A percentile compares a stretch with the other conserved stretches of the same genome.
Evolutionary conservation across 2,329 filamentous ascomycete species (phyloP).

Genomic region (Pyricularia pennisetigena): DNA sequence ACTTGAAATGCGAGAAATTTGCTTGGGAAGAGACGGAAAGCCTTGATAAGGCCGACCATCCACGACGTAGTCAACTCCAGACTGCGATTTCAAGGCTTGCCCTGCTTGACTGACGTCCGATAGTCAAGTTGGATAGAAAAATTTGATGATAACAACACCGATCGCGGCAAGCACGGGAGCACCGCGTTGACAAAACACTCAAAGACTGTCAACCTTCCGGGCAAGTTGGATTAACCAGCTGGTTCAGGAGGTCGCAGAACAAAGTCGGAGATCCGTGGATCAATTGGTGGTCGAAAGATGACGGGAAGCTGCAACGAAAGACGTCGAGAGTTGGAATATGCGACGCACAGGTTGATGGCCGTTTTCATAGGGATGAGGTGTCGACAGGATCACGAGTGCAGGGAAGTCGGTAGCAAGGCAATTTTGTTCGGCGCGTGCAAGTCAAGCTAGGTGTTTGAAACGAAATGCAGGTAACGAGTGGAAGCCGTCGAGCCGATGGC

Average conservation of each 20-base stretch:
- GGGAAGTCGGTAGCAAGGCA: not conserved
- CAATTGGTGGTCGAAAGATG: not conserved
- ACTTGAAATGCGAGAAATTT: not conserved
- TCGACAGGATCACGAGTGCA: not conserved
- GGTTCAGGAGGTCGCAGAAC: slow-evolving; percentile 1
- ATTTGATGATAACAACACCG: not conserved
- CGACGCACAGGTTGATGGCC: slow-evolving; percentile 13
- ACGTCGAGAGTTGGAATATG: slow-evolving; percentile 6
- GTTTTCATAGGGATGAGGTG: slow-evolving; percentile 12
- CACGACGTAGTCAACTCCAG: not conserved
- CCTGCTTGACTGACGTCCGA: not conserved
- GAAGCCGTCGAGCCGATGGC: not conserved
- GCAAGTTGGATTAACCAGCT: not conserved
- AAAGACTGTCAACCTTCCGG: not conserved
- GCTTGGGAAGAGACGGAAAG: not conserved
- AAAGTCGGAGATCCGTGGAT: not conserved
- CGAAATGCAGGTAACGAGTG: not conserved
- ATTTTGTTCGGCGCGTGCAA: too few relatives aligned
- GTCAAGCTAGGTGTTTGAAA: not conserved
- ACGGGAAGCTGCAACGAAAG: not conserved
- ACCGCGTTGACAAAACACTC: not conserved
- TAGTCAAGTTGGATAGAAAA: not conserved
- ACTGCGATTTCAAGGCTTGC: not conserved
- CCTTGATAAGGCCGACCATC: not conserved
- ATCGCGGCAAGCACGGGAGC: not conserved